Conservation (phyloP, 169 alveolate species). For the Plasmodium fragile region DNA sequence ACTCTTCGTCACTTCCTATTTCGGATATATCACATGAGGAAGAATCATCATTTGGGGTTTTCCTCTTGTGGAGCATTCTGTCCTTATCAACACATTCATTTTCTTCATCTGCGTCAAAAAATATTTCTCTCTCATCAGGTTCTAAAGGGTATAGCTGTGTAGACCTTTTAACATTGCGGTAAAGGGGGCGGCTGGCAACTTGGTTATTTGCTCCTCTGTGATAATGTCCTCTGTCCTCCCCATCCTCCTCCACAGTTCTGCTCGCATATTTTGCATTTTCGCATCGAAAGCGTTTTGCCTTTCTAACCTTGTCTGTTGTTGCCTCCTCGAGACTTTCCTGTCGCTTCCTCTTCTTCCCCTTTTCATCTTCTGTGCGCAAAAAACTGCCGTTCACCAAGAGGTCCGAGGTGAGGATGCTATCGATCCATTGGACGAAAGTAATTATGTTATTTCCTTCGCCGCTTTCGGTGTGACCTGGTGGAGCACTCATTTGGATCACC, state of each 20-base stretch:
- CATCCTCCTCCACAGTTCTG: background rate
- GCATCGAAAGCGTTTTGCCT: background rate
- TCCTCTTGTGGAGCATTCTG: background rate
- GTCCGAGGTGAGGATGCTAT: constrained; percentile 1
- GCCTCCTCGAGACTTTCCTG: constrained; percentile 6
- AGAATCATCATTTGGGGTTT: background rate
- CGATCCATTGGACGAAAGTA: constrained; percentile 33
- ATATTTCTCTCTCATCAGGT: background rate
- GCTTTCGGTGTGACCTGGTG: background rate
- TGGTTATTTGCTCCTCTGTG: background rate
- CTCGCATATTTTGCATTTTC: background rate
- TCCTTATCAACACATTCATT: background rate
- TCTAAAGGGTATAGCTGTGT: background rate
- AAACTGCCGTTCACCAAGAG: background rate
- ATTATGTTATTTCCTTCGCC: constrained; percentile 1
- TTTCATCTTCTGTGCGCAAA: constrained; percentile 6
- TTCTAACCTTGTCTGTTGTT: background rate
- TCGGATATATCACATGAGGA: constrained; percentile 58
- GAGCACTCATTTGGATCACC: background rate
- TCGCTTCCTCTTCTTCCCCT: constrained; percentile 8
- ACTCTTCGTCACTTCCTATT: constrained; percentile 76
- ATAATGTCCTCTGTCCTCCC: background rate
- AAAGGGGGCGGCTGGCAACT: background rate
- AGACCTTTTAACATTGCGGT: background rate
- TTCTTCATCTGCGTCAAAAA: background rate